phyloP scores from a whole-genome alignment of 2,329 filamentous ascomycete genomes.

The Sporothrix humicola region DNA sequence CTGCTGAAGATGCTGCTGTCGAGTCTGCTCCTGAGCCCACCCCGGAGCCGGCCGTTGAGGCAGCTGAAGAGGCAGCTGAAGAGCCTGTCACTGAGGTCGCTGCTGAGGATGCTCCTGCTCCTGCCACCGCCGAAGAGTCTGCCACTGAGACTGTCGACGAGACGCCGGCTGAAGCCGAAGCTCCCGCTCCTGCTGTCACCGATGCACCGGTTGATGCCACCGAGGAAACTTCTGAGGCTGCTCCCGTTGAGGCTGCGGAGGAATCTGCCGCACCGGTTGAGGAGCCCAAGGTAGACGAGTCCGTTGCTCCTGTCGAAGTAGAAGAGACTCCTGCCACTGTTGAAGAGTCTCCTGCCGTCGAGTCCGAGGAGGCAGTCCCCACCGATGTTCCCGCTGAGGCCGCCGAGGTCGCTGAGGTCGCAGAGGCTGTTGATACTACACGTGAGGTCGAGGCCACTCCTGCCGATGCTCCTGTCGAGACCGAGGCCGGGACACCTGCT shows the following conservation, averaged over 20 bases:
- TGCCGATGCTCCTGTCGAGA: constrained; percentile 3
- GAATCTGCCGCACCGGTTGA: not conserved
- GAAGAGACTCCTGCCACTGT: not conserved
- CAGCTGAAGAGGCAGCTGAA: not conserved
- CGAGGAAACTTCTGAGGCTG: not conserved
- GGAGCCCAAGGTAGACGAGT: not conserved
- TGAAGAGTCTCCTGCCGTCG: not conserved
- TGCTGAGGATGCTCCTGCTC: not conserved
- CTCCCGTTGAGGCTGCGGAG: not conserved
- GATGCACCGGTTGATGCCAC: not conserved
- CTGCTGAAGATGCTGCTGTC: too few species aligned
- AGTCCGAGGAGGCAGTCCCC: too few species aligned
- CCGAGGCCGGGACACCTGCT: too few species aligned
- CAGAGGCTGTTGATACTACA: not conserved
- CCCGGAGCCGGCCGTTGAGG: not conserved
- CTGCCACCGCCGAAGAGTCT: not conserved
- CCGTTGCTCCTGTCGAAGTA: not conserved
- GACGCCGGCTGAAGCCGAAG: not conserved
- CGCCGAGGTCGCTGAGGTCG: not conserved
- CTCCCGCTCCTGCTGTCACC: not conserved
- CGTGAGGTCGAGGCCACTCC: constrained; percentile 7
- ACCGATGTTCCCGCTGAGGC: not conserved
- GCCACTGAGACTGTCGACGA: not conserved
- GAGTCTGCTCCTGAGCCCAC: not conserved
- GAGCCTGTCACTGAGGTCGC: not conserved